Percentiles rank a stretch among this genome's conserved stretches.
phyloP scores from a whole-genome alignment of 768 basidiomycete genomes.

The Lactarius deliciosus region DNA sequence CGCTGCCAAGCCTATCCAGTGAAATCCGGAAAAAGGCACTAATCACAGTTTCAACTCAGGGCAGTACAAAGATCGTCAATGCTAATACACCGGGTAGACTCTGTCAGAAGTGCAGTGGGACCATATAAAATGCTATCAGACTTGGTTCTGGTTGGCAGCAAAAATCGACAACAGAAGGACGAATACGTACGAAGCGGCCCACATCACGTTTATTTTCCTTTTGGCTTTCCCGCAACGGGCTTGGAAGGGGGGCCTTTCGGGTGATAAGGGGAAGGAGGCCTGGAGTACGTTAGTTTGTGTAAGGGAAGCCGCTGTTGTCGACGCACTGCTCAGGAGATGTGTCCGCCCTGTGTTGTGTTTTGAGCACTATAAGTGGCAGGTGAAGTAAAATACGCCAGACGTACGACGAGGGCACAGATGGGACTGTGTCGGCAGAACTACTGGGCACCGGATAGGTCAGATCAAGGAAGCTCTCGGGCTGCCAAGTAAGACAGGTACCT shows the following conservation, averaged over 20 bases:
- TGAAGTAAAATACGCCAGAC: neutral
- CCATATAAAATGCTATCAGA: neutral
- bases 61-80: neutral
- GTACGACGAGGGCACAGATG: neutral
- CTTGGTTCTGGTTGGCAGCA: neutral
- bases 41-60: neutral
- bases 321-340: slow-evolving; percentile 12
- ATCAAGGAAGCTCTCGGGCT: neutral
- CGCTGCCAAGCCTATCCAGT: too few species aligned
- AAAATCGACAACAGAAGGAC: neutral
- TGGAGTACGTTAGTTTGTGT: neutral
- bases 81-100: neutral
- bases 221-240: neutral
- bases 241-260: slow-evolving; percentile 13
- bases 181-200: neutral
- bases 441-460: neutral
- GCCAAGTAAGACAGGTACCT: neutral
- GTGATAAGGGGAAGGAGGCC: slow-evolving; percentile 1
- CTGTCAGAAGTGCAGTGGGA: neutral
- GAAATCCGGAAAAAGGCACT: too few species aligned
- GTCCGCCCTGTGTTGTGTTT: neutral
- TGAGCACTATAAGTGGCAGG: neutral
- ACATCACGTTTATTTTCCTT: neutral
- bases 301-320: neutral
- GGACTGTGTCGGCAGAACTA: neutral